Conservation (phyloP, 2,329 filamentous ascomycete genomes). For the Akanthomyces uredinophilus region DNA sequence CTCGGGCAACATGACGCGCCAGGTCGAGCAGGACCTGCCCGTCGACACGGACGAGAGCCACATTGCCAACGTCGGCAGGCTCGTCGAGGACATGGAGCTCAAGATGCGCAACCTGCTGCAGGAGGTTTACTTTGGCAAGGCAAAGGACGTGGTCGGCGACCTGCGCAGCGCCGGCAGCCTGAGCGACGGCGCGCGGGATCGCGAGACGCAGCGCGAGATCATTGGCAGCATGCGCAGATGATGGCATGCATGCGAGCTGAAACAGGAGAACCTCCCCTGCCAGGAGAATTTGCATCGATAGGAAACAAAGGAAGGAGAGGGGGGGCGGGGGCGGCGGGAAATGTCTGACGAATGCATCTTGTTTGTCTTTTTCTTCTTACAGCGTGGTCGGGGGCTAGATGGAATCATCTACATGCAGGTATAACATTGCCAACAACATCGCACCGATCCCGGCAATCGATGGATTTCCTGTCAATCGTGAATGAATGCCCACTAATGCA, state of each 20-base stretch:
- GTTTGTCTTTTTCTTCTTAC: neutral
- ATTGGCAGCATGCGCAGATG: conserved; percentile 59
- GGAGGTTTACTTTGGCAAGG: conserved; percentile 99
- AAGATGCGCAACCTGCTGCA: conserved; percentile 98
- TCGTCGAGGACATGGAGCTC: conserved; percentile 99
- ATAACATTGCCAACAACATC: neutral
- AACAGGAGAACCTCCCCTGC: neutral
- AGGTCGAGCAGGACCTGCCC: conserved; percentile 86
- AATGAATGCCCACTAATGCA: too few species aligned
- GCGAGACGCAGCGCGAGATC: conserved; percentile 82
- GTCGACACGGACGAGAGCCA: conserved; percentile 89
- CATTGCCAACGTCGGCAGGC: conserved; percentile 86
- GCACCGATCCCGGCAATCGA: neutral
- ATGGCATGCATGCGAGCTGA: neutral
- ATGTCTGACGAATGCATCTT: neutral
- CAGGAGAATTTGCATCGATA: too few species aligned
- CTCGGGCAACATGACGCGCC: conserved; percentile 95
- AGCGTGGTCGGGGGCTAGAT: neutral
- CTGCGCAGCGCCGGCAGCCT: conserved; percentile 79
- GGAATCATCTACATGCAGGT: neutral
- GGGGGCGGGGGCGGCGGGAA: neutral
- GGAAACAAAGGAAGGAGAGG: neutral
- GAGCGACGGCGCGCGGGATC: conserved; percentile 78
- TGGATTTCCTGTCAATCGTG: too few species aligned
- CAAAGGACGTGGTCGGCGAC: conserved; percentile 96